A percentile compares a stretch with the other conserved stretches of the same genome.
Evolutionary conservation across 495 filamentous ascomycete genomes (phyloP).

Genomic region (Aspergillus heteromorphus): DNA sequence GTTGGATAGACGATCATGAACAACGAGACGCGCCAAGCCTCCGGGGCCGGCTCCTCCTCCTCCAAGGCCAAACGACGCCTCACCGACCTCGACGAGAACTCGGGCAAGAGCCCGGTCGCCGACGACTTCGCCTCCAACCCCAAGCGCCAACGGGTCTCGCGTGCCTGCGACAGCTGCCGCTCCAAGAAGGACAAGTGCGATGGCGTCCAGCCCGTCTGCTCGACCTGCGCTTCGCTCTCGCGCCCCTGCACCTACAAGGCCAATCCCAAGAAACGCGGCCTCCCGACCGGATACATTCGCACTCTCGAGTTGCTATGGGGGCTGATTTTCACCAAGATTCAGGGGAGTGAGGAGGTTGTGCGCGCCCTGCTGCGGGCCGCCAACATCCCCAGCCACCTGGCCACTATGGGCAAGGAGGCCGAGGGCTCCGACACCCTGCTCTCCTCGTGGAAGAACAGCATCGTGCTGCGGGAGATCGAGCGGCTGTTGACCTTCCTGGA

Average conservation of each 20-base stretch:
- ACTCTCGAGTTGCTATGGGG: conserved; percentile 38
- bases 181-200: conserved; percentile 64
- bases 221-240: conserved; percentile 55
- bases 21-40: conserved; percentile 36
- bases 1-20: conserved; percentile 39
- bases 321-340: conserved; percentile 37
- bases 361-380: conserved; percentile 33
- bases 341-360: conserved; percentile 42
- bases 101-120: conserved; percentile 21
- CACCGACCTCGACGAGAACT: conserved; percentile 29
- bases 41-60: conserved; percentile 24
- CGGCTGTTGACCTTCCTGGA: conserved; percentile 42
- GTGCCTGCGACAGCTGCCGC: conserved; percentile 64
- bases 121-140: conserved; percentile 28
- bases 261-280: conserved; percentile 63
- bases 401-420: conserved; percentile 41
- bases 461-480: conserved; percentile 49
- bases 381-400: conserved; percentile 36
- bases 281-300: conserved; percentile 41
- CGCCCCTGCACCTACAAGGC: conserved; percentile 62
- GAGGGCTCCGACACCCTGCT: conserved; percentile 43
- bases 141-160: conserved; percentile 50
- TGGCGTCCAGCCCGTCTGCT: conserved; percentile 56
- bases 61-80: conserved; percentile 34
- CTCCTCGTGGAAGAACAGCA: conserved; percentile 50